Base-by-base conservation (phyloP, 2,329 filamentous ascomycete species). In the Venturia carpophila region DNA sequence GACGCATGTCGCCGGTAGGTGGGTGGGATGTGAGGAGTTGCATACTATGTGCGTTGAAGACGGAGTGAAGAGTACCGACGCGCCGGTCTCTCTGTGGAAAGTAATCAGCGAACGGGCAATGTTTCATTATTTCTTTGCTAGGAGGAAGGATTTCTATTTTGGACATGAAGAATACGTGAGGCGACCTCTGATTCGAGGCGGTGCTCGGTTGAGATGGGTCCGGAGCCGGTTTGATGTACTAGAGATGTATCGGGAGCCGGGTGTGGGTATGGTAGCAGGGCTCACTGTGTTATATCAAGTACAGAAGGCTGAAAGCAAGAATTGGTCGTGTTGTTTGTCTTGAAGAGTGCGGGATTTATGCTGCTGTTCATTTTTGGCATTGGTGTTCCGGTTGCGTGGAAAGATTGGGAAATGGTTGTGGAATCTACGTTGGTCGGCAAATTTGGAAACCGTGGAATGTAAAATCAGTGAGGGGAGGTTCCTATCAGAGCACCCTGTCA, bases 151-250 rank as follows among this genome's bases (percentile, higher is more conserved):
- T 15, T 56, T 37, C 49, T 56, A 56, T 56, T 56, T 56, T 56
- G 27, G n/a, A 11, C 27, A 24, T 34, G 49, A 56, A 34, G 27
- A 34, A 37, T 34, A 55, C 49, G 24, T 15, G 24, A 55, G 49
- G 49, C 49, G 24, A 24, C 49, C 49, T 56, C 30, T 56, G 49
- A 56, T 30, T 56, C 49, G 49, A 56, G 49, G 49, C 49, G 11
- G 27, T 56, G 49, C 49, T 37, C 15, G 24, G 21, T 49, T 49
- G 24, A 19, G 19, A 15, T 56, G 49, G 49, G 49, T 24, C 49
- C 49, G 49, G 49, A 17, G 49, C 49, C 49, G 49, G 49, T 56
- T 56, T 17, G 49, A 5, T 56, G 49, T n/a, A 55, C 30, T 56
- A 34, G 13, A 49, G 45, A 15, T 41, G 39, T 41, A 9, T 47